phyloP scores from a whole-genome alignment of 805 yeast genomes.

The Ogataea dorogensis region DNA sequence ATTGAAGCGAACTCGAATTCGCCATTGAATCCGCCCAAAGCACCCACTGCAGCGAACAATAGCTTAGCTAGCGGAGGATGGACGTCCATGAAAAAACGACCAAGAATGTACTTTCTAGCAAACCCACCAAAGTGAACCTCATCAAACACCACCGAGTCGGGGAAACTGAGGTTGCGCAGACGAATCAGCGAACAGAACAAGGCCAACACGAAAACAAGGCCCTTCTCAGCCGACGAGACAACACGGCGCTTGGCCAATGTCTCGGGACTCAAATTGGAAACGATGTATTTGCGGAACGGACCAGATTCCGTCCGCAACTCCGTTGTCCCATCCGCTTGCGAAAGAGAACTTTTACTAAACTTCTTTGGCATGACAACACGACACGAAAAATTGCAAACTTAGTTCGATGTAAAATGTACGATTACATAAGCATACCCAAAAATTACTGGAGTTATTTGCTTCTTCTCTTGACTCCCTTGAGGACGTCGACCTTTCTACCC shows the following conservation, averaged over 20 bases:
- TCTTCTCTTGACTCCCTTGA: slow-evolving; percentile 39
- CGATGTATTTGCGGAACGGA: slow-evolving; percentile 49
- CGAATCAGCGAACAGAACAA: slow-evolving; percentile 56
- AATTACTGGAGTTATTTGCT: not conserved
- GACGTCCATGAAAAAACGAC: slow-evolving; percentile 77
- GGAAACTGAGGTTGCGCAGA: slow-evolving; percentile 56
- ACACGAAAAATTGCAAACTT: slow-evolving; percentile 8
- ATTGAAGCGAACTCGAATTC: slow-evolving; percentile 64
- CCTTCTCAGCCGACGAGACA: slow-evolving; percentile 38
- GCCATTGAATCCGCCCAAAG: slow-evolving; percentile 69
- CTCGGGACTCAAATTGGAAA: slow-evolving; percentile 47
- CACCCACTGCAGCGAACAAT: slow-evolving; percentile 69
- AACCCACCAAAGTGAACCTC: slow-evolving; percentile 99
- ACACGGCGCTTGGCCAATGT: slow-evolving; percentile 42
- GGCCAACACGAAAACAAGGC: slow-evolving; percentile 40
- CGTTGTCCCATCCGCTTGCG: slow-evolving; percentile 27
- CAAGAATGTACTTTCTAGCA: slow-evolving; percentile 80
- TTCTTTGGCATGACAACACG: slow-evolving; percentile 12
- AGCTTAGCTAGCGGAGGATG: slow-evolving; percentile 87
- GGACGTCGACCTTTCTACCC: slow-evolving; percentile 50
- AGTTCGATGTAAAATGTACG: too few relatives aligned
- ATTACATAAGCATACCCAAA: not conserved
- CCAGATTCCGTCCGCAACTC: slow-evolving; percentile 53
- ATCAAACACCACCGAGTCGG: slow-evolving; percentile 90
- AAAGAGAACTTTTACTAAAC: slow-evolving; percentile 2